Base-by-base conservation (phyloP, 2,329 filamentous ascomycete genomes). In the Beauveria australis region DNA sequence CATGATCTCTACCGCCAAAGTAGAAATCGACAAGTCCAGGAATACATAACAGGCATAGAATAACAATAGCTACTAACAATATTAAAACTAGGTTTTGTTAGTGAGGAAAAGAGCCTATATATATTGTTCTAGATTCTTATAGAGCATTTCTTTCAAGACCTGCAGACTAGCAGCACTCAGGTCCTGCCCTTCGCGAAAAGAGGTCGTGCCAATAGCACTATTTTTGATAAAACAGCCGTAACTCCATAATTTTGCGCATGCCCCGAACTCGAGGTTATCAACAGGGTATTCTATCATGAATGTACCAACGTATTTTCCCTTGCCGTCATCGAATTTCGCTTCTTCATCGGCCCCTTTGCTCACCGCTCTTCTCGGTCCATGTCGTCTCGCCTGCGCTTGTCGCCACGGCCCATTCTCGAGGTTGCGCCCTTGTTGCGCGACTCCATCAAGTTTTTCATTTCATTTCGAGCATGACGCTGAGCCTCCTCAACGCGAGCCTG, bases 391-490 rank as follows among this genome's bases (percentile, higher is more conserved):
- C 77, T 72, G 62, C 75, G 71, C 66, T 75, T 75, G 28, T 61
- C 70, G n/a, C 67, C 69, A 68, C 81, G 83, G 24, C 74, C 73
- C 63, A 40, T 77, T 65, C 54, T 67, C 63, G 49, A 67, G 75
- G 65, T 77, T 78, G 40, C 77, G 78, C 53, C 66, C 47, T 67
- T 65, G 47, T 68, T 76, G 37, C 77, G 78, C 49, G 77, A 76
- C 64, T 95, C 91, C 59, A 89, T 82, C 66, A 92, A 72, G 59
- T 84, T 81, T 79, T 92, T 94, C 87, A 96, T 89, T 75, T 95
- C 87, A 60, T 81, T 84, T 54, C 89, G 84, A 0, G 92, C 89
- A 60, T 89, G 81, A 52, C 91, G 81, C 72, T 96, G 91, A 0
- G 92, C 92, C 72, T 96, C 91, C 61, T 89, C 86, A 0, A 96